Evolutionary conservation across 306 rosid genomes (phyloP).

Genomic region (Medicago truncatula): DNA sequence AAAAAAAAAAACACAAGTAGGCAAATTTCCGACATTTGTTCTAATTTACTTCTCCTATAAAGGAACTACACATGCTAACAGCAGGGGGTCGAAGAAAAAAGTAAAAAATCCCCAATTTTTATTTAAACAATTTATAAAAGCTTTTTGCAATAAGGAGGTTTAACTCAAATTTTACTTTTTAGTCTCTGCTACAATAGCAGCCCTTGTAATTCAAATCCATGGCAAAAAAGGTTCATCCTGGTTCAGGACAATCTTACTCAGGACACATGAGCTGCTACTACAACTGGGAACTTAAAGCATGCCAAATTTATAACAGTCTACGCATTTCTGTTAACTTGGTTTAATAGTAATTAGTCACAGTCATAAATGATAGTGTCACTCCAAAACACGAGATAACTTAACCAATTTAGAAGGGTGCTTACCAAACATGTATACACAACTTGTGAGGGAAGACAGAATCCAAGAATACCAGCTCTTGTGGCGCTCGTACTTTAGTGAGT

Average conservation of each 20-base stretch:
- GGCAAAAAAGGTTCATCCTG: neutral
- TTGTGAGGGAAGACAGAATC: slow-evolving; percentile 94
- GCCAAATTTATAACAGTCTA: slow-evolving; percentile 4
- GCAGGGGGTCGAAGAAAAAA: neutral
- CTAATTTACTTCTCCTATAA: neutral
- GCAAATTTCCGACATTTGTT: neutral
- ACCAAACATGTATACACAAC: slow-evolving; percentile 99
- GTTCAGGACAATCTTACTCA: slow-evolving; percentile 1
- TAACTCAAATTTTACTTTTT: slow-evolving; percentile 10
- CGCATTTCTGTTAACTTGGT: slow-evolving; percentile 14
- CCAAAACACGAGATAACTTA: slow-evolving; percentile 17
- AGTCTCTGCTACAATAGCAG: neutral
- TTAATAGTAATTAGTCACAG: neutral
- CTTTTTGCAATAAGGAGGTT: neutral
- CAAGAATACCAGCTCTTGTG: slow-evolving; percentile 99
- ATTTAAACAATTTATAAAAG: neutral
- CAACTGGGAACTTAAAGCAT: slow-evolving; percentile 18
- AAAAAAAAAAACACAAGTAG: neutral
- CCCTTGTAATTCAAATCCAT: neutral
- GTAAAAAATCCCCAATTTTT: neutral
- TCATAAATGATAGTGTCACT: slow-evolving; percentile 1
- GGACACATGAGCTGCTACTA: slow-evolving; percentile 17
- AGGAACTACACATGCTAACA: neutral
- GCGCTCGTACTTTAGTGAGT: slow-evolving; percentile 90
- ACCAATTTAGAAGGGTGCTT: slow-evolving; percentile 44